Percentiles rank a stretch among this genome's conserved stretches.
Evolutionary conservation across 768 basidiomycete species (phyloP).

Genomic region (Flagelloscypha sp.): DNA sequence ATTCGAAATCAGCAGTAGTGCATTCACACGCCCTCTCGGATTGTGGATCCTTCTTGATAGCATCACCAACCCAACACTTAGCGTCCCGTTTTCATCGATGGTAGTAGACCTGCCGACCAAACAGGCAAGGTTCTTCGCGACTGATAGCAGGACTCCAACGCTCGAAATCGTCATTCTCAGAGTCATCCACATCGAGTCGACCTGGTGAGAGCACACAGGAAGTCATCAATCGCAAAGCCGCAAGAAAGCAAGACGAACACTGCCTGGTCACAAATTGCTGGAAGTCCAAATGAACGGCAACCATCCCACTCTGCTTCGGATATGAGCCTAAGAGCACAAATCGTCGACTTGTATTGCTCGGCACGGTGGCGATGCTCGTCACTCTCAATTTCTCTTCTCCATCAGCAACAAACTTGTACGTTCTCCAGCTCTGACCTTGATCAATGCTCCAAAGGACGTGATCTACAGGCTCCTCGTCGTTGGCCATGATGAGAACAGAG

Average conservation of each 20-base stretch:
- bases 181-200: slow-evolving; percentile 56
- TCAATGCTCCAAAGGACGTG: slow-evolving; percentile 84
- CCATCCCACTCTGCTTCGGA: slow-evolving; percentile 36
- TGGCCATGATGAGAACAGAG: slow-evolving; percentile 85
- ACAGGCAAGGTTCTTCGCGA: slow-evolving; percentile 81
- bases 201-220: slow-evolving; percentile 52
- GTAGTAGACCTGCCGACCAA: slow-evolving; percentile 90
- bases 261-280: slow-evolving; percentile 59
- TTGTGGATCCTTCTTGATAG: slow-evolving; percentile 40
- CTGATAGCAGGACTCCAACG: slow-evolving; percentile 93
- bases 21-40: slow-evolving; percentile 72
- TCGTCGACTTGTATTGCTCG: slow-evolving; percentile 80
- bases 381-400: slow-evolving; percentile 64
- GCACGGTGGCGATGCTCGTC: slow-evolving; percentile 74
- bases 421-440: slow-evolving; percentile 81
- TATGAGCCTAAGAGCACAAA: slow-evolving; percentile 78
- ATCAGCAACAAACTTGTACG: slow-evolving; percentile 70
- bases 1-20: slow-evolving; percentile 78
- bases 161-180: slow-evolving; percentile 88
- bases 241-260: slow-evolving; percentile 45
- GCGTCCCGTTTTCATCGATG: slow-evolving; percentile 75
- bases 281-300: slow-evolving; percentile 88
- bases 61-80: slow-evolving; percentile 79
- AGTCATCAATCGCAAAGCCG: slow-evolving; percentile 6
- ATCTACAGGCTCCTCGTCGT: slow-evolving; percentile 91